Evolutionary conservation across 2,329 filamentous ascomycete species (phyloP), one percentile per base, ranked within the genome.

Genomic region (Phialocephala subalpina): DNA sequence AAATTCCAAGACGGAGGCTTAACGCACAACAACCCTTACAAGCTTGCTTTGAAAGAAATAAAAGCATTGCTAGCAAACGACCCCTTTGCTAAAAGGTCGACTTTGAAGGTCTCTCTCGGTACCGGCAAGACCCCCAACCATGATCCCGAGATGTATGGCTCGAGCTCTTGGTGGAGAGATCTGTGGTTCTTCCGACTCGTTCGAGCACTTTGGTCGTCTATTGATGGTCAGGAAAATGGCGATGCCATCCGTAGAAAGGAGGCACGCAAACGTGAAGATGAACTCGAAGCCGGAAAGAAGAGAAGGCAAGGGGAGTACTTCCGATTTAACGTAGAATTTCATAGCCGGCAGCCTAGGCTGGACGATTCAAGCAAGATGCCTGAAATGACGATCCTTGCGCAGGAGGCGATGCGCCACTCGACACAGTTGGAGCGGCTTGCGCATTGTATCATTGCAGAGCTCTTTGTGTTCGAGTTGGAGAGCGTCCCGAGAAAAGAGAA

Each of bases 391-490:
- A 62, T 55, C 14, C 56, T 62, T 20, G 66, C 68, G n/a, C 57
- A 53, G 47, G 63, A 65, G 16, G 65, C 65, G 3, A 60, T 69
- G 25, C 68, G 60, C 58, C 53, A 66, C 25, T 70, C 57, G 42
- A 69, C 64, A 40, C 25, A 73, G 40, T 29, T 73, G 35, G 68
- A 70, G 29, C 57, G 62, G 12, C 66, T 72, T 38, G 65, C 69
- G 22, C 49, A 60, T 64, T 72, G 63, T 55, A 55, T 73, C 27
- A 65, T 73, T 49, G 65, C 67, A 22, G 64, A 70, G 64, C 61
- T 66, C 25, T 74, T 74, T 63, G 53, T 73, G 33, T 73, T 73
- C 55, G 65, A 74, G 60, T 47, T 74, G 29, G 66, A 72, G 36
- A 52, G 47, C 53, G 27, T 60, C 49, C 70, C 70, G 18, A 38